Conservation (phyloP, 2,329 filamentous ascomycete genomes). For the Diaporthe sp. region DNA sequence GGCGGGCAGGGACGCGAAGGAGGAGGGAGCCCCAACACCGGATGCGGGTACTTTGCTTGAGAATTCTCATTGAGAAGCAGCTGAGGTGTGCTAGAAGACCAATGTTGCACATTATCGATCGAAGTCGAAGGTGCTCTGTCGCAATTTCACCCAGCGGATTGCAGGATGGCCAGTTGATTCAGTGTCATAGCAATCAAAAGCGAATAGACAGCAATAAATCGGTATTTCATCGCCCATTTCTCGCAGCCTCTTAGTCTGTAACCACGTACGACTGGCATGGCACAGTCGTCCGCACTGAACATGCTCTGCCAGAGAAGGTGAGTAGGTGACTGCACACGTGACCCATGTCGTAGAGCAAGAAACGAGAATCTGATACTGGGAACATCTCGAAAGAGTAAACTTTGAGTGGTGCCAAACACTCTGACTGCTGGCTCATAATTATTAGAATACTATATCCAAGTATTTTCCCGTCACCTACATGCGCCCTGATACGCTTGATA, state of each 20-base stretch:
- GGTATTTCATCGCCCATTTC: background rate
- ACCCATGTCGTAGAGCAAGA: background rate
- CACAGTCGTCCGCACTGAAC: background rate
- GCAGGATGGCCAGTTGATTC: background rate
- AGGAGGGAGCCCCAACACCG: background rate
- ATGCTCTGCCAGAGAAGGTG: background rate
- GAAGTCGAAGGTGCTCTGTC: background rate
- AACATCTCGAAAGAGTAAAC: background rate
- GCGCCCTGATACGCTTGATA: conserved; percentile 15
- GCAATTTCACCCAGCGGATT: background rate
- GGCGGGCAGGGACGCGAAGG: background rate
- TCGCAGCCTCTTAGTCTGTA: background rate
- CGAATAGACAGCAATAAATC: conserved; percentile 2
- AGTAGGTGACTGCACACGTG: background rate
- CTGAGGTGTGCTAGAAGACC: background rate
- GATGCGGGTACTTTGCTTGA: background rate
- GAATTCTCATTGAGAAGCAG: background rate
- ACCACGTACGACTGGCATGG: background rate
- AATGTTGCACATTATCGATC: background rate
- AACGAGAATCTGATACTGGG: too few species aligned
- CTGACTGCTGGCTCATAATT: conserved; percentile 2
- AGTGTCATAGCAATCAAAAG: background rate
- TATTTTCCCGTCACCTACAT: background rate
- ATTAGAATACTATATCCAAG: conserved; percentile 22
- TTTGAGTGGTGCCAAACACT: conserved; percentile 1